phyloP scores from a whole-genome alignment of 176 grass and related monocot genomes.

The Rhynchospora tenuis region DNA sequence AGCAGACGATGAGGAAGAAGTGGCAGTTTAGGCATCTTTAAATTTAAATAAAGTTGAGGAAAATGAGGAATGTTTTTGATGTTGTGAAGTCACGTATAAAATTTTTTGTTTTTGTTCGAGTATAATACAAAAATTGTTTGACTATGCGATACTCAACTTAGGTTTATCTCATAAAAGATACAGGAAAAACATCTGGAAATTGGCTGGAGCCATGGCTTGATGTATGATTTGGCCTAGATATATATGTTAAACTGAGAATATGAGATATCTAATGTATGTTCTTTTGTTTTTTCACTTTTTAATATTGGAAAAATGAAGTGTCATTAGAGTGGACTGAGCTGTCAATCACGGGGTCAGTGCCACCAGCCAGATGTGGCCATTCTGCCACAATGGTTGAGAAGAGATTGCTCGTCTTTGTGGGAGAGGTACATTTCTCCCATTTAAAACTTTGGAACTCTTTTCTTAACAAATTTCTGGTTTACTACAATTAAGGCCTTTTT shows the following conservation, averaged over 20 bases:
- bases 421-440: slow-evolving; percentile 51
- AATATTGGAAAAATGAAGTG: slow-evolving; percentile 37
- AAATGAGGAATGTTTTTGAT: not conserved
- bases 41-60: not conserved
- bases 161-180: not conserved
- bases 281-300: not conserved
- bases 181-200: no score
- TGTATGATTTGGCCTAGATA: not conserved
- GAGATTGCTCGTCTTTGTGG: slow-evolving; percentile 81
- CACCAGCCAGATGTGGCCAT: slow-evolving; percentile 83
- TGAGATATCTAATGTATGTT: not conserved
- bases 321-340: slow-evolving; percentile 90
- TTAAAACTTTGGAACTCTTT: not conserved
- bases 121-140: not conserved
- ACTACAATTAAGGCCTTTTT: not conserved
- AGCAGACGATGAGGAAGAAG: not conserved
- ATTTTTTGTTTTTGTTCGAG: no score
- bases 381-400: slow-evolving; percentile 98
- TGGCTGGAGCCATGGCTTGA: not conserved
- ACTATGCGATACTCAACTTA: not conserved
- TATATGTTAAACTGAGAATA: slow-evolving; percentile 13
- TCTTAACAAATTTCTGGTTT: not conserved
- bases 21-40: not conserved
- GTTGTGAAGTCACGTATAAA: not conserved
- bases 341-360: slow-evolving; percentile 61